Percentiles rank a stretch among this genome's conserved stretches.
Evolutionary conservation across 768 basidiomycete species (phyloP).

Genomic region (Calocera viscosa): DNA sequence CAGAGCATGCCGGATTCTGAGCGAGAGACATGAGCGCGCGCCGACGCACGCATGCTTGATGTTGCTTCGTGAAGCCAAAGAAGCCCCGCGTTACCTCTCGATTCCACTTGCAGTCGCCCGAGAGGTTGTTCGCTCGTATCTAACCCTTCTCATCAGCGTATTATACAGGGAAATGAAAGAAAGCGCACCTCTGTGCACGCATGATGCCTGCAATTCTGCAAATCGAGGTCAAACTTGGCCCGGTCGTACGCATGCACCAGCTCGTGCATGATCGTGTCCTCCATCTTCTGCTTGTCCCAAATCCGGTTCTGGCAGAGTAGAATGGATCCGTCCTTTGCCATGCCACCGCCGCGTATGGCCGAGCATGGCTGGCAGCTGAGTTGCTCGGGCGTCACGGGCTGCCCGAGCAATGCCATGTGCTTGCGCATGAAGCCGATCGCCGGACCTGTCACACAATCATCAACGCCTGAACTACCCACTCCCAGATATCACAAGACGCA

Average conservation of each 20-base stretch:
- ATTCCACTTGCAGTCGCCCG: constrained; percentile 81
- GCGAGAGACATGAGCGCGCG: constrained; percentile 72
- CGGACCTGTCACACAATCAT: constrained; percentile 51
- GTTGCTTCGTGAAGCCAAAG: constrained; percentile 77
- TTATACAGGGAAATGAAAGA: background rate
- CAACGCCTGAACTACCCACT: too few species aligned
- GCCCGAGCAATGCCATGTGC: constrained; percentile 67
- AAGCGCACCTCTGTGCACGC: constrained; percentile 88
- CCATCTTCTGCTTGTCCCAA: constrained; percentile 73
- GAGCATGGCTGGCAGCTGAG: constrained; percentile 81
- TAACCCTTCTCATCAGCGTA: too few species aligned
- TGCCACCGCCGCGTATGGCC: constrained; percentile 61
- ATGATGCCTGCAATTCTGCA: constrained; percentile 80
- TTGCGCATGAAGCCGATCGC: constrained; percentile 82
- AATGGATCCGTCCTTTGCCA: constrained; percentile 65
- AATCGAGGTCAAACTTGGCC: constrained; percentile 86
- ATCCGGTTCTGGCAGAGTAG: constrained; percentile 78
- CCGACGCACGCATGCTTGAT: constrained; percentile 89
- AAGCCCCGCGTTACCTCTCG: constrained; percentile 71
- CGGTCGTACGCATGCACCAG: constrained; percentile 93
- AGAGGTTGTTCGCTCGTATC: constrained; percentile 91
- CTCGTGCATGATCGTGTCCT: constrained; percentile 87
- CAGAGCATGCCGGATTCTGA: constrained; percentile 68
- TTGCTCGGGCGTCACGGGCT: constrained; percentile 54
- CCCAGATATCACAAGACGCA: too few species aligned